Percentiles rank a stretch among this genome's conserved stretches.
Evolutionary conservation across 768 basidiomycete genomes (phyloP).

Genomic region (Terana coerulea): DNA sequence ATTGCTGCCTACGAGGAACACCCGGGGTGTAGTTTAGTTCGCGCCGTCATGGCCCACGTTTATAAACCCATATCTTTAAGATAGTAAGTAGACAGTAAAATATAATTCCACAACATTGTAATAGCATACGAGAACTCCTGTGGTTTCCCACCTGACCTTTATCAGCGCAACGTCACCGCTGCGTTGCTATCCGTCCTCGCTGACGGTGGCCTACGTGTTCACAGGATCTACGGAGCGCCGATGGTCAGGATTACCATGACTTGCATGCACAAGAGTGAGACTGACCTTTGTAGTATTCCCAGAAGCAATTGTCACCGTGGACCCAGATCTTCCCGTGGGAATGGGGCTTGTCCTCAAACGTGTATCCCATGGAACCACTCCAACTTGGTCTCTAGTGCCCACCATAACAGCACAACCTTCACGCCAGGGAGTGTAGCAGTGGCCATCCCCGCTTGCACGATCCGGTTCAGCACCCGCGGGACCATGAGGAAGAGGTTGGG

Average conservation of each 20-base stretch:
- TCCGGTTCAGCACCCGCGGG: slow-evolving; percentile 81
- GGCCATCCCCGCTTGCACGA: slow-evolving; percentile 80
- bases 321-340: slow-evolving; percentile 87
- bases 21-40: too few species aligned
- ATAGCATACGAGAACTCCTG: too few species aligned
- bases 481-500: slow-evolving; percentile 84
- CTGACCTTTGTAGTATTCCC: slow-evolving; percentile 72
- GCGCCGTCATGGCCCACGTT: too few species aligned
- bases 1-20: too few species aligned
- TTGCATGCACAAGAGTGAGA: neutral
- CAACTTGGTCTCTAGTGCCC: slow-evolving; percentile 74
- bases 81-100: too few species aligned
- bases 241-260: neutral
- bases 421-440: slow-evolving; percentile 68
- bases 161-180: slow-evolving; percentile 87
- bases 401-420: slow-evolving; percentile 81
- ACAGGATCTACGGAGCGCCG: slow-evolving; percentile 55
- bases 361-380: slow-evolving; percentile 83
- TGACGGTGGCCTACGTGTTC: slow-evolving; percentile 77
- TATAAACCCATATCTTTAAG: too few species aligned
- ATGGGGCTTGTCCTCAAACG: slow-evolving; percentile 79
- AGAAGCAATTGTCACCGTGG: slow-evolving; percentile 63
- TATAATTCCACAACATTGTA: too few species aligned
- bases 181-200: slow-evolving; percentile 89
- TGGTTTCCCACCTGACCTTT: too few species aligned